These are phyloP conservation scores for Daedaleopsis nitida DNA, from an alignment of 768 basidiomycete genomes.

Conservation along the genomic window DNA sequence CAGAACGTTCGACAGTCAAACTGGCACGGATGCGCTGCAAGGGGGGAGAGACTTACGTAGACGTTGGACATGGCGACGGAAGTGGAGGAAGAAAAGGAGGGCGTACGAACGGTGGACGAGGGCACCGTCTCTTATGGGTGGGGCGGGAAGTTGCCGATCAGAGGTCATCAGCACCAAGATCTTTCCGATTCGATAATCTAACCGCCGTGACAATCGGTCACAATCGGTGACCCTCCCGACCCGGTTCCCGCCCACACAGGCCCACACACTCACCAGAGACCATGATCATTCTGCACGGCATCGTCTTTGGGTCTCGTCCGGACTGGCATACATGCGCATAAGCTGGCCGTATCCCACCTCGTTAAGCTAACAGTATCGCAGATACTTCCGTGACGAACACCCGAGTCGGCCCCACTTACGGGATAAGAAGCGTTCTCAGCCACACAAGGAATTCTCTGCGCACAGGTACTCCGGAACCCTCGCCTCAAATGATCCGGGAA, in stretches of 20 bases:
- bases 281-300: too few species aligned
- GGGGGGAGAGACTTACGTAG: constrained; percentile 34
- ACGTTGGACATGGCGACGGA: constrained; percentile 37
- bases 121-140: constrained; percentile 20
- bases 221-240: constrained; percentile 20
- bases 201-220: constrained; percentile 29
- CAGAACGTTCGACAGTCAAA: not conserved
- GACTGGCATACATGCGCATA: too few species aligned
- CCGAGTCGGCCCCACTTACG: not conserved
- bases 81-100: constrained; percentile 19
- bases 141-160: constrained; percentile 27
- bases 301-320: too few species aligned
- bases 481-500: constrained; percentile 12
- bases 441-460: not conserved
- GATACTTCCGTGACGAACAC: not conserved
- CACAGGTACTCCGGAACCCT: not conserved
- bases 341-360: too few species aligned
- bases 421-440: not conserved
- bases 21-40: not conserved
- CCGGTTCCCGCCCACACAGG: constrained; percentile 11
- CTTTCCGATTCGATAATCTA: constrained; percentile 23
- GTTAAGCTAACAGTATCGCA: too few species aligned
- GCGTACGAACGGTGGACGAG: constrained; percentile 14
- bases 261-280: not conserved
- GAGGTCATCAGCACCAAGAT: constrained; percentile 25